Evolutionary conservation across 23 red algal genomes (phyloP).

Genomic region (Pyropia yezoensis): DNA sequence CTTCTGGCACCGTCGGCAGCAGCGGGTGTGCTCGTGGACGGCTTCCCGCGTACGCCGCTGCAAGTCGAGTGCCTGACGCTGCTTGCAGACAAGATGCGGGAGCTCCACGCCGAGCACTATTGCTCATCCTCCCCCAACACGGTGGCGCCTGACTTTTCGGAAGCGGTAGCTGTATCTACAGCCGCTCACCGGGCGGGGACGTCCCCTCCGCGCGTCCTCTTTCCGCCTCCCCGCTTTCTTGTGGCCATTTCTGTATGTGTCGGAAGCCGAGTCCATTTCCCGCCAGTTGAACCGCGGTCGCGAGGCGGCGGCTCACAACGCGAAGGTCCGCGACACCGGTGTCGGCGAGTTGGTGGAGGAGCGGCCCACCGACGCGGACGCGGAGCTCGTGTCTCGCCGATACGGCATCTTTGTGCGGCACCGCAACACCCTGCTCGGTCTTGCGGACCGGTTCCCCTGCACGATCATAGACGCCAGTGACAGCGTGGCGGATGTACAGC

Average conservation of each 20-base stretch:
- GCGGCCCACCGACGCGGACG: not conserved
- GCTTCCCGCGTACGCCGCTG: not conserved
- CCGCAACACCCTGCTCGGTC: not conserved
- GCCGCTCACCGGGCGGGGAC: too few species aligned
- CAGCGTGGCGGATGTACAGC: not conserved
- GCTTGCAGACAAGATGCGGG: constrained; percentile 1
- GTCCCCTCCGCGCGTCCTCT: too few species aligned
- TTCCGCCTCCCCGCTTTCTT: not conserved
- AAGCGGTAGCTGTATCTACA: too few species aligned
- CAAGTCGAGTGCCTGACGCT: not conserved
- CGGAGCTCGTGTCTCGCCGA: not conserved
- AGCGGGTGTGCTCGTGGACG: not conserved
- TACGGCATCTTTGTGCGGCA: not conserved
- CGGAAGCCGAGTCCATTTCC: not conserved
- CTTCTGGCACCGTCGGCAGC: not conserved
- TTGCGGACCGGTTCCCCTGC: not conserved
- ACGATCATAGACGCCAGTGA: not conserved
- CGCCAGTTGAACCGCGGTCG: not conserved
- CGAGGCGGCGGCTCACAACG: not conserved
- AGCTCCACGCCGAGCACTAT: not conserved
- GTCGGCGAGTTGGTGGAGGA: not conserved
- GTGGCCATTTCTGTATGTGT: constrained; percentile 1
- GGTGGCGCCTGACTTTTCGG: too few species aligned
- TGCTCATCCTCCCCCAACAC: too few species aligned
- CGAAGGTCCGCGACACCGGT: not conserved